These are phyloP conservation scores for Claviceps digitariae DNA, from an alignment of 2,329 filamentous ascomycete species.

Conservation along the genomic window DNA sequence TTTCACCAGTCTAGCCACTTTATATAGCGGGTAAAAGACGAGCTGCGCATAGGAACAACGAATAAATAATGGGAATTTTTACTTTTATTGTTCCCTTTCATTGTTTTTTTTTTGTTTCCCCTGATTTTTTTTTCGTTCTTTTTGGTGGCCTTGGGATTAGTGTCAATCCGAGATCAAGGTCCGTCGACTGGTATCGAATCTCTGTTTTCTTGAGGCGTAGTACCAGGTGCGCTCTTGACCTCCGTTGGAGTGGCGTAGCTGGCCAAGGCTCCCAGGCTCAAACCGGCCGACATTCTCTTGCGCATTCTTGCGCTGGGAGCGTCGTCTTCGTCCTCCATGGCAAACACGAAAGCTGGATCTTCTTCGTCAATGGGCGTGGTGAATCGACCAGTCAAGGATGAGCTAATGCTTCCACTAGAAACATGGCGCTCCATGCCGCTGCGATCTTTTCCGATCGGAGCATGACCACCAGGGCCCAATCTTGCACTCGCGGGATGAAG, in stretches of 20 bases:
- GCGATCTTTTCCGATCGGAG: slow-evolving; percentile 28
- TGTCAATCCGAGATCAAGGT: slow-evolving; percentile 14
- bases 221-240: slow-evolving; percentile 14
- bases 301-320: slow-evolving; percentile 29
- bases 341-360: slow-evolving; percentile 50
- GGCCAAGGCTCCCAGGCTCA: slow-evolving; percentile 24
- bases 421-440: slow-evolving; percentile 40
- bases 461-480: slow-evolving; percentile 23
- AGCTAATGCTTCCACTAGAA: slow-evolving; percentile 44
- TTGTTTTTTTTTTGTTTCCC: not conserved
- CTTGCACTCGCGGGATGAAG: slow-evolving; percentile 36
- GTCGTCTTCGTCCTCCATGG: slow-evolving; percentile 50
- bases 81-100: not conserved
- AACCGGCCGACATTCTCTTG: slow-evolving; percentile 35
- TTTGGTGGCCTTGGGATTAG: not conserved
- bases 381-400: slow-evolving; percentile 40
- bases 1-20: slow-evolving; percentile 1
- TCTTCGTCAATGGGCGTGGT: slow-evolving; percentile 54
- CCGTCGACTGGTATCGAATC: slow-evolving; percentile 18
- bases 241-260: slow-evolving; percentile 27
- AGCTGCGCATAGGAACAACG: not conserved
- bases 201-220: slow-evolving; percentile 16
- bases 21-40: not conserved
- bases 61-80: not conserved
- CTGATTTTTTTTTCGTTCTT: not conserved